Evolutionary conservation across 2,329 filamentous ascomycete genomes (phyloP).

Genomic region (Penicillium sp.): DNA sequence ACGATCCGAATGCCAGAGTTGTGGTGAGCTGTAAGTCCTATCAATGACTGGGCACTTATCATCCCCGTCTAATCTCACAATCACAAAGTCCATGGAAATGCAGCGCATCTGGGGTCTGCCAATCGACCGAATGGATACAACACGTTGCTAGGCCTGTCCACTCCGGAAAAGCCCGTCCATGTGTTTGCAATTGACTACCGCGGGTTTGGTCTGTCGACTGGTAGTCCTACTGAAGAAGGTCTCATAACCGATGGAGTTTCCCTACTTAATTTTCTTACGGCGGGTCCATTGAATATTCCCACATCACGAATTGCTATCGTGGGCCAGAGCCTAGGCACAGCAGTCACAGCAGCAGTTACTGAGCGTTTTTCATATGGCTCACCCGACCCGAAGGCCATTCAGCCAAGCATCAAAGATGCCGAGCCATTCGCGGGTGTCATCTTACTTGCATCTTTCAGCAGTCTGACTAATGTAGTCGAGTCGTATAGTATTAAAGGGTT

Average conservation of each 20-base stretch:
- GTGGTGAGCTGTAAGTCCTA: constrained; percentile 55
- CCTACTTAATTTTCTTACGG: constrained; percentile 64
- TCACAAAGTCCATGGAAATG: constrained; percentile 60
- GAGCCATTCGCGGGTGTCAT: constrained; percentile 77
- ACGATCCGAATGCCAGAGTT: constrained; percentile 52
- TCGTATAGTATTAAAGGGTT: constrained; percentile 78
- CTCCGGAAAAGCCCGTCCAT: constrained; percentile 63
- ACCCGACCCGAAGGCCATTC: constrained; percentile 30
- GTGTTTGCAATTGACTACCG: constrained; percentile 89
- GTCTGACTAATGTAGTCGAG: constrained; percentile 69
- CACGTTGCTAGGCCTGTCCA: constrained; percentile 69
- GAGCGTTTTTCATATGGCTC: constrained; percentile 64
- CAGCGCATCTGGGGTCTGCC: constrained; percentile 78
- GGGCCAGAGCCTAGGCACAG: constrained; percentile 87
- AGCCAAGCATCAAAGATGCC: constrained; percentile 44
- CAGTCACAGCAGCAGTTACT: constrained; percentile 72
- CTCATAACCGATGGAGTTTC: constrained; percentile 77
- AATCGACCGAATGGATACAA: constrained; percentile 77
- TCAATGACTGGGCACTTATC: background rate
- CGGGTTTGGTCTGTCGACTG: constrained; percentile 79
- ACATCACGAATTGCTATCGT: constrained; percentile 74
- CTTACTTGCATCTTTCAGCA: constrained; percentile 77
- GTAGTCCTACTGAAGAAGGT: constrained; percentile 76
- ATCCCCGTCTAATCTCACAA: constrained; percentile 8
- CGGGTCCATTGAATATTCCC: constrained; percentile 63